Evolutionary conservation across 2,329 filamentous ascomycete species (phyloP).

Genomic region (Cercospora zeae-maydis): DNA sequence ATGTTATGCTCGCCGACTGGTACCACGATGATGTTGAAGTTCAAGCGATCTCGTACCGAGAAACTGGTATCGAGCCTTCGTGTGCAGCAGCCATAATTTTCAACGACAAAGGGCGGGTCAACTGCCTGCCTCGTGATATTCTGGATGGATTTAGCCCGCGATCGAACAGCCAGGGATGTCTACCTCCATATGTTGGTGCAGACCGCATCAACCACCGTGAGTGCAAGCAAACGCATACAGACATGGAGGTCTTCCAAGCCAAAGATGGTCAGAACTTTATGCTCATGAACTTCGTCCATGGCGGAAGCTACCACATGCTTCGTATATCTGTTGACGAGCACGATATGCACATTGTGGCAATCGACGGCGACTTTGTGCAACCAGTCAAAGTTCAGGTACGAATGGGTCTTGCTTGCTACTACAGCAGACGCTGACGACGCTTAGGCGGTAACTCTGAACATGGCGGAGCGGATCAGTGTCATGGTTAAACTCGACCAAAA

Average conservation of each 20-base stretch:
- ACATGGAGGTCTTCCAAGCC: conserved; percentile 22
- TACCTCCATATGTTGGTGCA: conserved; percentile 13
- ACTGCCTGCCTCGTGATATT: conserved; percentile 5
- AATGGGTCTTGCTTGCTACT: neutral
- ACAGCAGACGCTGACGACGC: neutral
- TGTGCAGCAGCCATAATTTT: conserved; percentile 21
- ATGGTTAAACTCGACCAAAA: conserved; percentile 20
- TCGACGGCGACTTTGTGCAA: conserved; percentile 25
- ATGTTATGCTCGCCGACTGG: conserved; percentile 21
- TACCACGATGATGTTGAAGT: conserved; percentile 14
- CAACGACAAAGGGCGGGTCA: conserved; percentile 15
- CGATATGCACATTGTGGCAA: conserved; percentile 24
- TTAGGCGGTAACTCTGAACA: conserved; percentile 11
- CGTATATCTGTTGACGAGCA: conserved; percentile 23
- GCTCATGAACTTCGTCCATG: conserved; percentile 23
- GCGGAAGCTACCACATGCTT: conserved; percentile 22
- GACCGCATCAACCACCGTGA: conserved; percentile 19
- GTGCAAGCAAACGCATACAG: conserved; percentile 18
- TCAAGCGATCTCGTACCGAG: conserved; percentile 16
- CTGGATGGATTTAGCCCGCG: conserved; percentile 9
- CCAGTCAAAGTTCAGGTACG: conserved; percentile 19
- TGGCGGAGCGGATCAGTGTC: conserved; percentile 21
- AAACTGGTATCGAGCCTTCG: conserved; percentile 17
- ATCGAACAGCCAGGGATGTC: conserved; percentile 17
- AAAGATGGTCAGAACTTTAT: conserved; percentile 18